These are phyloP conservation scores for Lagenaria siceraria DNA, from an alignment of 306 rosid species.

Conservation along the genomic window DNA sequence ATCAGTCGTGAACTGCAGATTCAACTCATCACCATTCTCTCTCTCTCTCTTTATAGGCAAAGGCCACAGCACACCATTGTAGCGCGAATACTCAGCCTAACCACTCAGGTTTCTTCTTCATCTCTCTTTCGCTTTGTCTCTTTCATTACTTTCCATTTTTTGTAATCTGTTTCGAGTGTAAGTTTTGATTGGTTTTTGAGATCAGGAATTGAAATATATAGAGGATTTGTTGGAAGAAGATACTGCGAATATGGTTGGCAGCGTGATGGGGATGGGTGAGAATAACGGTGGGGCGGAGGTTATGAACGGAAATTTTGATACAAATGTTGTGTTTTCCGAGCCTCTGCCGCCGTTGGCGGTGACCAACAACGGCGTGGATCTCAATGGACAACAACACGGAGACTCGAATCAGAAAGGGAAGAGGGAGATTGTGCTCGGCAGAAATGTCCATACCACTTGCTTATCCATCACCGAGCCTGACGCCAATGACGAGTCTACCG, in stretches of 20 bases:
- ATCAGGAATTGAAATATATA: background rate
- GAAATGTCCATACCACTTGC: conserved; percentile 52
- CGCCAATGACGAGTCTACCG: conserved; percentile 56
- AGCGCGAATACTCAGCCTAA: background rate
- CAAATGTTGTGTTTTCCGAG: conserved; percentile 20
- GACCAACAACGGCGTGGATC: background rate
- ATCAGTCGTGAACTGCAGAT: background rate
- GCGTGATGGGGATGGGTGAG: background rate
- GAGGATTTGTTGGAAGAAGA: background rate
- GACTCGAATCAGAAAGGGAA: conserved; percentile 1
- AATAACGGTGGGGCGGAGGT: conserved; percentile 5
- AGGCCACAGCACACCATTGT: background rate
- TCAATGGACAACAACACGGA: background rate
- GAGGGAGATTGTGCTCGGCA: conserved; percentile 53
- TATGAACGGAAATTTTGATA: conserved; percentile 17
- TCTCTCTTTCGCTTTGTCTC: background rate
- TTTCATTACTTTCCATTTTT: background rate
- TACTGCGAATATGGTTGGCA: conserved; percentile 14
- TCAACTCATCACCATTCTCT: background rate
- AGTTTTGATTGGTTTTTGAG: background rate
- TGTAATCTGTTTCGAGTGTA: background rate
- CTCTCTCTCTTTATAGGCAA: background rate
- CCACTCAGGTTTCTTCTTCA: background rate
- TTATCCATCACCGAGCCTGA: conserved; percentile 65
- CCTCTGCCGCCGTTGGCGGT: conserved; percentile 23